Evolutionary conservation across 2,329 filamentous ascomycete species (phyloP).

Genomic region (Trichoderma polysporum): DNA sequence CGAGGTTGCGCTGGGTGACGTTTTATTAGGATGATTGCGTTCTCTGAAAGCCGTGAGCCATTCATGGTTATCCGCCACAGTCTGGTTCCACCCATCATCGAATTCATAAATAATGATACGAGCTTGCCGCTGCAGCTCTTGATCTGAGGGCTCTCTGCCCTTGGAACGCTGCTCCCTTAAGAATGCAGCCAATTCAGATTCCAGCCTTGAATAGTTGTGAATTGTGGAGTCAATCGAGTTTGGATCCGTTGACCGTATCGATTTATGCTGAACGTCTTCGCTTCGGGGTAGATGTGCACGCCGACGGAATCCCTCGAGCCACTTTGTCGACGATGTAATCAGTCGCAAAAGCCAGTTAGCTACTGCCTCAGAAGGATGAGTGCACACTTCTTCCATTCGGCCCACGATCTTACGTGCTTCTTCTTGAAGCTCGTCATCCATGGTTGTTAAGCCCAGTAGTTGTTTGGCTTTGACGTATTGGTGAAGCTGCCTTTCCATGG

Average conservation of each 20-base stretch:
- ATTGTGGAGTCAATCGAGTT: conserved; percentile 59
- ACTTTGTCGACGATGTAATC: conserved; percentile 49
- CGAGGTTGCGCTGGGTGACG: not conserved
- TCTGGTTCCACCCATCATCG: conserved; percentile 65
- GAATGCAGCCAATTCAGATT: conserved; percentile 56
- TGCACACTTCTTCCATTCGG: conserved; percentile 54
- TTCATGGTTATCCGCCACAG: conserved; percentile 54
- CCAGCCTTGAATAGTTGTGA: conserved; percentile 57
- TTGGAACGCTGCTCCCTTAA: conserved; percentile 44
- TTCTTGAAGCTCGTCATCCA: conserved; percentile 59
- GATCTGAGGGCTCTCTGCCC: conserved; percentile 52
- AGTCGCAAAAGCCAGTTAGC: conserved; percentile 58
- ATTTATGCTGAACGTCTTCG: conserved; percentile 52
- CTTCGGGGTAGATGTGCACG: conserved; percentile 57
- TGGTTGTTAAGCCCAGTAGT: conserved; percentile 57
- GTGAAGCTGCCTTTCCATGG: conserved; percentile 54
- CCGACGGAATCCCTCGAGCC: conserved; percentile 56
- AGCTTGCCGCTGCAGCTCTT: conserved; percentile 55
- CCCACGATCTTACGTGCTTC: conserved; percentile 60
- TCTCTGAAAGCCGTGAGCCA: conserved; percentile 56
- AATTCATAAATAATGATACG: conserved; percentile 62
- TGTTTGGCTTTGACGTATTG: conserved; percentile 53
- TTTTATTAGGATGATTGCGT: conserved; percentile 39
- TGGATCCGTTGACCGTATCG: conserved; percentile 52
- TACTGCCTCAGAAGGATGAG: conserved; percentile 48